Conservation (phyloP, 805 yeast species). For the Barnettozyma sp. region DNA sequence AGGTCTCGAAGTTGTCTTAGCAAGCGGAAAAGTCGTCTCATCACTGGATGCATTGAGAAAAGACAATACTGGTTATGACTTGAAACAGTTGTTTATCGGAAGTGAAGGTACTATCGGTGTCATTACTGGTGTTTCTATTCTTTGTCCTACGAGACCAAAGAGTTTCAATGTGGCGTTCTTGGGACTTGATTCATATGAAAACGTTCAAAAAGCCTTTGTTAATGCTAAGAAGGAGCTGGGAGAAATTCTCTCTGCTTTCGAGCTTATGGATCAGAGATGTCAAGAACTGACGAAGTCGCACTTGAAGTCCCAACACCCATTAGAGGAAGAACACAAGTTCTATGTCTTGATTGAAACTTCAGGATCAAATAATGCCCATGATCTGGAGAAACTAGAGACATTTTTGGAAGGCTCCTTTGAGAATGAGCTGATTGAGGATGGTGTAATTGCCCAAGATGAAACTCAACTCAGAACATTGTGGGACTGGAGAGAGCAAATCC, state of each 20-base stretch:
- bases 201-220: slow-evolving; percentile 76
- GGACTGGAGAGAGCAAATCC: slow-evolving; percentile 93
- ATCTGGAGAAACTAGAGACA: slow-evolving; percentile 78
- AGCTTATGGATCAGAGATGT: slow-evolving; percentile 78
- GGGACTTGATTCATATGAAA: slow-evolving; percentile 73
- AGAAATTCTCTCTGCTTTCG: slow-evolving; percentile 88
- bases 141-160: slow-evolving; percentile 85
- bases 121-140: slow-evolving; percentile 81
- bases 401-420: slow-evolving; percentile 85
- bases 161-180: slow-evolving; percentile 83
- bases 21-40: slow-evolving; percentile 77
- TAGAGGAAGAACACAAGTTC: slow-evolving; percentile 79
- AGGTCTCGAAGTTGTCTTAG: slow-evolving; percentile 88
- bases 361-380: slow-evolving; percentile 93
- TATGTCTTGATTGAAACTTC: slow-evolving; percentile 90
- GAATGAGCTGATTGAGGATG: slow-evolving; percentile 78
- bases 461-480: slow-evolving; percentile 77
- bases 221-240: slow-evolving; percentile 72
- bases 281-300: slow-evolving; percentile 59
- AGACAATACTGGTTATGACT: slow-evolving; percentile 92
- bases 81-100: slow-evolving; percentile 89
- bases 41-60: slow-evolving; percentile 83
- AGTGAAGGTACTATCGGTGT: slow-evolving; percentile 90
- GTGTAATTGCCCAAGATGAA: slow-evolving; percentile 94
- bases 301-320: slow-evolving; percentile 62